Conservation (phyloP, 1,284 basidiomycete genomes). For the Microbotryomycetes sp. region DNA sequence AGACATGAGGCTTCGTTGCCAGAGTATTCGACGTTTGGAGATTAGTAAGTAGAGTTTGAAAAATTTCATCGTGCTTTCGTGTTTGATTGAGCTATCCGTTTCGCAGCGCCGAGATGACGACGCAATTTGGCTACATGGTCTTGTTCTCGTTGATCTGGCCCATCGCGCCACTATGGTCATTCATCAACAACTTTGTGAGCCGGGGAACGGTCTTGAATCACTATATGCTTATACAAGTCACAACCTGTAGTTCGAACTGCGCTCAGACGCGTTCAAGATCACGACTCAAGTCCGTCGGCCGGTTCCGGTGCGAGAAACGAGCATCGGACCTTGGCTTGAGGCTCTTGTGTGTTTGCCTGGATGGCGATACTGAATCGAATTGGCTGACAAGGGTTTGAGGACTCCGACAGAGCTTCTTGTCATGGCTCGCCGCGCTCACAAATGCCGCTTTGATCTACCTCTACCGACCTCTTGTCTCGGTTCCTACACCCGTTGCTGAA, state of each 20-base stretch:
- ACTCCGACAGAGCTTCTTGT: conserved; percentile 54
- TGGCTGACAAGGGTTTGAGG: conserved; percentile 31
- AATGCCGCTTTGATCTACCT: conserved; percentile 80
- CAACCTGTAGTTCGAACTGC: conserved; percentile 58
- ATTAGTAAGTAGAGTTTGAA: conserved; percentile 32
- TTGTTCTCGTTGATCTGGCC: conserved; percentile 95
- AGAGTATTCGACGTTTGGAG: conserved; percentile 53
- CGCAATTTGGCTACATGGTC: conserved; percentile 77
- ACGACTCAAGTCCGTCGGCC: conserved; percentile 76
- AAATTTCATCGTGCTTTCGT: background rate
- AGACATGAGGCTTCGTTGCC: conserved; percentile 70
- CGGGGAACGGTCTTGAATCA: background rate
- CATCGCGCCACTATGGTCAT: conserved; percentile 62
- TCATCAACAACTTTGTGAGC: conserved; percentile 35
- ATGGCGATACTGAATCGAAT: background rate
- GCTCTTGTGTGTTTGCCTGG: conserved; percentile 50
- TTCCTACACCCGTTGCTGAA: conserved; percentile 1
- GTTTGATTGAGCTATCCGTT: background rate
- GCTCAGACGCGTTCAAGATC: conserved; percentile 93
- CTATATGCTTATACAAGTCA: too few relatives aligned
- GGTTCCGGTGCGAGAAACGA: conserved; percentile 75
- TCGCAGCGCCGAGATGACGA: conserved; percentile 25
- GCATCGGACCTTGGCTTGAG: conserved; percentile 90
- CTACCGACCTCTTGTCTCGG: conserved; percentile 50
- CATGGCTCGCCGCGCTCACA: conserved; percentile 76